These are phyloP conservation scores for Epichloe hybrida DNA, from an alignment of 2,329 filamentous ascomycete species.

Conservation along the genomic window DNA sequence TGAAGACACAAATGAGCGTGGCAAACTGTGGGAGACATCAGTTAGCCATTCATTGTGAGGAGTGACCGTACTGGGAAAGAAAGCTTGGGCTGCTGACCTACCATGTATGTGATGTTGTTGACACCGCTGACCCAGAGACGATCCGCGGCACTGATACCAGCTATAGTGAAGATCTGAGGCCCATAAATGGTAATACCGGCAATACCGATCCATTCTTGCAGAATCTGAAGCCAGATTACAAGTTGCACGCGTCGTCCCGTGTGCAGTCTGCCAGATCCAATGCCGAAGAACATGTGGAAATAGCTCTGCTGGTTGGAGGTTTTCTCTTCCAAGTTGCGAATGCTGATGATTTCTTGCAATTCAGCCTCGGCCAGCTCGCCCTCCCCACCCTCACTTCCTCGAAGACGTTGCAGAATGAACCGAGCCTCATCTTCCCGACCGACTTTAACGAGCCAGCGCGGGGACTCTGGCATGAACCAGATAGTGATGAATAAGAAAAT, in stretches of 20 bases:
- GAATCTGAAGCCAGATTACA: constrained; percentile 58
- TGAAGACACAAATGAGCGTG: constrained; percentile 57
- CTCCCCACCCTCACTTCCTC: constrained; percentile 42
- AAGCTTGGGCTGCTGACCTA: neutral
- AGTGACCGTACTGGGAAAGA: neutral
- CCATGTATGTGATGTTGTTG: constrained; percentile 38
- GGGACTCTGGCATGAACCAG: constrained; percentile 59
- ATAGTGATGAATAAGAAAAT: constrained; percentile 40
- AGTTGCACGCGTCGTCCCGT: constrained; percentile 55
- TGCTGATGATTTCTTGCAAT: constrained; percentile 53
- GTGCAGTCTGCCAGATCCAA: constrained; percentile 51
- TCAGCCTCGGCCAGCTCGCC: constrained; percentile 44
- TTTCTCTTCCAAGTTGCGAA: constrained; percentile 49
- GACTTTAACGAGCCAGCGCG: constrained; percentile 52
- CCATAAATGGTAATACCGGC: constrained; percentile 52
- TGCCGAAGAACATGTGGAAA: constrained; percentile 51
- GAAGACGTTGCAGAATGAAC: constrained; percentile 49
- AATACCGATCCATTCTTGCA: constrained; percentile 59
- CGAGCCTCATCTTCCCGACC: constrained; percentile 53
- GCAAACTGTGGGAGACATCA: constrained; percentile 27
- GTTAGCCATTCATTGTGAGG: neutral
- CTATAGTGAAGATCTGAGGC: constrained; percentile 49
- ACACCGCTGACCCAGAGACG: constrained; percentile 50
- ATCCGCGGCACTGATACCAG: constrained; percentile 47
- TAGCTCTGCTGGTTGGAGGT: constrained; percentile 45